Base-by-base conservation (phyloP, 1,284 basidiomycete species). In the Ganoderma meredithae region DNA sequence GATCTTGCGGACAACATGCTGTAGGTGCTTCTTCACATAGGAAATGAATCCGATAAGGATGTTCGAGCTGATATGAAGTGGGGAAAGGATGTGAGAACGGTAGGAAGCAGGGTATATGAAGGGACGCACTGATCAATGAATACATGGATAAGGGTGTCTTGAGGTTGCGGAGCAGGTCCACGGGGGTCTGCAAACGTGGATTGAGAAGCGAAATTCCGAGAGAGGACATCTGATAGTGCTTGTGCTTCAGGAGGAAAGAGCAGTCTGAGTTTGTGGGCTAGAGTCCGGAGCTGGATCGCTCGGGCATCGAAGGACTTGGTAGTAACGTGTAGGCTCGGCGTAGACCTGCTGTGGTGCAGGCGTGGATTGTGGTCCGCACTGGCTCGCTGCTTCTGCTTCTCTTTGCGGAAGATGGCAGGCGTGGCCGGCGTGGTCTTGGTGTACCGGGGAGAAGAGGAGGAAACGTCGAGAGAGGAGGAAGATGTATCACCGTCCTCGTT, bases 111-210 rank as follows among this genome's bases (percentile, higher is more conserved):
- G 56, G 68, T 53, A 63, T 68, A 71, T 66, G 27, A 62, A 59
- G 63, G 19, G 41, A 80, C 75, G 58, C 74, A 95, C 93, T 96
- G 93, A 78, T 96, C 95, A 70, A 96, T 86, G 79, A 95, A 96
- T 72, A 96, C 87, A 80, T 96, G 94, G 56, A 93, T 87, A 71
- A 90, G 78, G 13, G 87, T 85, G 74, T 92, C 90, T 52, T 82
- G 83, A 33, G 82, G 74, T 47, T 74, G 75, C 17, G 84, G 82
- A n/a, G 78, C 77, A 27, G 85, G 85, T 41, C 85, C 87, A 63
- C 86, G 81, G 40, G 85, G 83, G 72, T 90, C 88, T 39, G 88
- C 79, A 66, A 65, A 84, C 82, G 63, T 81, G 78, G 66, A 64
- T 22, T 66, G 52, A 55, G 73, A 67, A 65, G 76, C 78, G 63